Percentiles rank a stretch among this genome's conserved stretches.
phyloP scores from a whole-genome alignment of 2,329 filamentous ascomycete species.

The Neonectria ditissima region DNA sequence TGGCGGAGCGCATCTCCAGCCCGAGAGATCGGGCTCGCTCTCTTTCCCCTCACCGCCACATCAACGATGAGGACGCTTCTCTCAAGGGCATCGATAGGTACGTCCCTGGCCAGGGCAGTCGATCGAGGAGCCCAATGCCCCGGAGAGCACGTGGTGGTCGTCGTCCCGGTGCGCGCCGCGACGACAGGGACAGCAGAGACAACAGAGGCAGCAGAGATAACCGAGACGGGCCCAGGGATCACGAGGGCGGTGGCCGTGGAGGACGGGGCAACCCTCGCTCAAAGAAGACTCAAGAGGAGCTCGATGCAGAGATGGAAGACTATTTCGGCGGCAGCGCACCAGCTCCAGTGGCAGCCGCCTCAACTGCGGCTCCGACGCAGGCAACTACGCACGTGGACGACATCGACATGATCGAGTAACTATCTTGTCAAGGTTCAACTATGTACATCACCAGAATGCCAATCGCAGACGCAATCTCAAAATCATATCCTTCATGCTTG shows the following conservation, averaged over 20 bases:
- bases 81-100: slow-evolving; percentile 83
- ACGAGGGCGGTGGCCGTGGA: slow-evolving; percentile 51
- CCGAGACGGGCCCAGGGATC: slow-evolving; percentile 44
- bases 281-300: slow-evolving; percentile 89
- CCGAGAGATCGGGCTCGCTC: slow-evolving; percentile 73
- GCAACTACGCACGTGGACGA: slow-evolving; percentile 59
- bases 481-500: slow-evolving; percentile 31
- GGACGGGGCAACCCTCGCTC: slow-evolving; percentile 65
- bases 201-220: slow-evolving; percentile 12
- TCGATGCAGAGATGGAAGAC: slow-evolving; percentile 97
- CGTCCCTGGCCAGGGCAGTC: slow-evolving; percentile 69
- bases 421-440: slow-evolving; percentile 29
- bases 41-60: slow-evolving; percentile 60
- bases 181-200: slow-evolving; percentile 48
- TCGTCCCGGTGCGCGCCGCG: slow-evolving; percentile 62
- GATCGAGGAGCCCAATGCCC: slow-evolving; percentile 71
- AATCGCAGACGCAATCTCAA: slow-evolving; percentile 30
- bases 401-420: slow-evolving; percentile 77
- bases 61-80: slow-evolving; percentile 67
- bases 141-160: slow-evolving; percentile 60
- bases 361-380: slow-evolving; percentile 32
- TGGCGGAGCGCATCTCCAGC: slow-evolving; percentile 71
- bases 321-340: slow-evolving; percentile 74
- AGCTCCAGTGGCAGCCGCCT: slow-evolving; percentile 47
- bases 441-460: slow-evolving; percentile 46